Conservation (phyloP, 2,329 filamentous ascomycete genomes). For the Pseudocercospora vitis region DNA sequence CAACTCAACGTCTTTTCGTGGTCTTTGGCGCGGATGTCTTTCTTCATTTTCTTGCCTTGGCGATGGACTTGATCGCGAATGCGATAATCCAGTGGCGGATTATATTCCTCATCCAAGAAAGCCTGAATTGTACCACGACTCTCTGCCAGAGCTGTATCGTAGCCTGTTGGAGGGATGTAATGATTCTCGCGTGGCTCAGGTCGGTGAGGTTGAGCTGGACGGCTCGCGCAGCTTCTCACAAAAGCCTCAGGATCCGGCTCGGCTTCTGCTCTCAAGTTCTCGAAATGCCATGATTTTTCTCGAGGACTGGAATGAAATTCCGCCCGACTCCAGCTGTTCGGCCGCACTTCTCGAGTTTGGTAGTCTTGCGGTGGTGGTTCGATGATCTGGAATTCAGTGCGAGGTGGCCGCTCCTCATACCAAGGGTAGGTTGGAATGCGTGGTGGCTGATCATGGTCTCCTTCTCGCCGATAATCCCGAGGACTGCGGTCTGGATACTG, state of each 20-base stretch:
- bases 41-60: background rate
- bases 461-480: background rate
- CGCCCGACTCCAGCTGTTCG: background rate
- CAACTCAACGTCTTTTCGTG: background rate
- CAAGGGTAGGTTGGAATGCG: too few relatives aligned
- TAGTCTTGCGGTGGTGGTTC: background rate
- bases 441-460: background rate
- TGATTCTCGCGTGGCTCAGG: background rate
- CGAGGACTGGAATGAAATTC: background rate
- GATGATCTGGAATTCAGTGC: background rate
- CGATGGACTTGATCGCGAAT: background rate
- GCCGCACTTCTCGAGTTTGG: background rate
- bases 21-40: background rate
- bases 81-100: background rate
- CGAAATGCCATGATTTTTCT: too few relatives aligned
- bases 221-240: too few relatives aligned
- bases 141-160: background rate
- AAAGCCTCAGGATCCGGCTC: too few relatives aligned
- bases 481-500: background rate
- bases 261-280: too few relatives aligned
- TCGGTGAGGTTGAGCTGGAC: background rate
- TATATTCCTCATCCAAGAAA: background rate
- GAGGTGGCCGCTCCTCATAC: background rate
- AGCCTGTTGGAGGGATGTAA: background rate
- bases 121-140: background rate